Conservation (phyloP, 139 green algal genomes). For the Raphidocelis subcapitata region DNA sequence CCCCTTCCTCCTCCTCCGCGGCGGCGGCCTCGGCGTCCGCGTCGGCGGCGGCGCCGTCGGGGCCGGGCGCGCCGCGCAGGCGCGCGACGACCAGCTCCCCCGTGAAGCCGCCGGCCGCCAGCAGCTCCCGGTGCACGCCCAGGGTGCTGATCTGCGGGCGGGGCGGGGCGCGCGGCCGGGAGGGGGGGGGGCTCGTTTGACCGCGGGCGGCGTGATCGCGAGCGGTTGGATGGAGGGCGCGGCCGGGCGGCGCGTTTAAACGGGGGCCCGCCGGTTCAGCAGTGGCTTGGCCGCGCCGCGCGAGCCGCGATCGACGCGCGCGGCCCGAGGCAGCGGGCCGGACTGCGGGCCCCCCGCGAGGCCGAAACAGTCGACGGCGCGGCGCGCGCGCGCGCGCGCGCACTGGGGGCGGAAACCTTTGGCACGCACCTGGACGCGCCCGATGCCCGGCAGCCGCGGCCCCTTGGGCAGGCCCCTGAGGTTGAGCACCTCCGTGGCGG, state of each 20-base stretch:
- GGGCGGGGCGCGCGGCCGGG: background rate
- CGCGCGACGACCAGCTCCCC: slow-evolving; percentile 79
- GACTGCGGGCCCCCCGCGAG: background rate
- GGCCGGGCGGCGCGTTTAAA: background rate
- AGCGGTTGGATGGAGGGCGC: background rate
- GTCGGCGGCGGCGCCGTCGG: background rate
- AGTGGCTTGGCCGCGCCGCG: background rate
- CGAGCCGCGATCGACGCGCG: background rate
- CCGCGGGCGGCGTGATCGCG: background rate
- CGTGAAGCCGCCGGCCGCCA: slow-evolving; percentile 80
- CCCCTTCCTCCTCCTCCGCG: slow-evolving; percentile 2
- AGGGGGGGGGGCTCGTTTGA: background rate
- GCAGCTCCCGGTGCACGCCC: slow-evolving; percentile 62
- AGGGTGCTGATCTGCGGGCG: slow-evolving; percentile 79
- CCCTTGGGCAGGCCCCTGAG: slow-evolving; percentile 19
- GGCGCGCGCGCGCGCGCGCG: too few species aligned
- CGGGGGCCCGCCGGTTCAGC: background rate
- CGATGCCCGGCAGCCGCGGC: slow-evolving; percentile 14
- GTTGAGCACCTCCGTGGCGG: slow-evolving; percentile 24
- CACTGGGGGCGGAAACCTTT: background rate
- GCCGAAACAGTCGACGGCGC: too few species aligned
- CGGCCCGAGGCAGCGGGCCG: background rate
- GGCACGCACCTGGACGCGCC: slow-evolving; percentile 64
- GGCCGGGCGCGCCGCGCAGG: slow-evolving; percentile 18
- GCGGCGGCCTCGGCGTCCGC: background rate